Percentiles rank a stretch among this genome's conserved stretches.
Evolutionary conservation across 306 rosid genomes (phyloP).

Genomic region (Cucumis cinereus): DNA sequence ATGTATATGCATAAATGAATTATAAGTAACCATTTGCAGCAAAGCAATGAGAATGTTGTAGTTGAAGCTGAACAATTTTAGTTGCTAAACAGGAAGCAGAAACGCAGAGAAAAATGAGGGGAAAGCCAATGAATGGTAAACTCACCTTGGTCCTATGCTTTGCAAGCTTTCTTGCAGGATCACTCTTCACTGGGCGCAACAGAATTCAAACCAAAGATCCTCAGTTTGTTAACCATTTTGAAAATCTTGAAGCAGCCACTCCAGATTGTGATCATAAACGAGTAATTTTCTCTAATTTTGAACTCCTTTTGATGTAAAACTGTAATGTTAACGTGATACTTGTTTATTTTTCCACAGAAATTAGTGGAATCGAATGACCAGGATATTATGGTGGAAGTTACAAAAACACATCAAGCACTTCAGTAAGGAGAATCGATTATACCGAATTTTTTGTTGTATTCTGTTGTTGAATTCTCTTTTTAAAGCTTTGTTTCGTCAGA

Average conservation of each 20-base stretch:
- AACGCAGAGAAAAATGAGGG: neutral
- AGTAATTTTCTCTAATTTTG: neutral
- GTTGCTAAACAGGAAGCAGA: neutral
- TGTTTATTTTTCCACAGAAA: conserved; percentile 26
- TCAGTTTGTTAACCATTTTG: neutral
- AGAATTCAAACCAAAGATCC: neutral
- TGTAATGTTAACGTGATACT: neutral
- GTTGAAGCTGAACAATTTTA: neutral
- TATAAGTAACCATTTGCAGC: neutral
- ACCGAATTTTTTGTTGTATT: neutral
- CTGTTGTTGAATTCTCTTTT: neutral
- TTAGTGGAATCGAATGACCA: conserved; percentile 40
- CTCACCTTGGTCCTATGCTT: conserved; percentile 6
- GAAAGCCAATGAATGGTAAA: conserved; percentile 3
- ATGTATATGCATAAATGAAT: neutral
- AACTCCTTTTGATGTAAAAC: neutral
- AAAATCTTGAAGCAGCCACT: neutral
- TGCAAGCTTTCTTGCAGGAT: conserved; percentile 1
- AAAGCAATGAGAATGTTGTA: neutral
- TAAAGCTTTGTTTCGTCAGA: conserved; percentile 14
- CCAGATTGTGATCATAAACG: conserved; percentile 4
- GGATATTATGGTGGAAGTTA: conserved; percentile 55
- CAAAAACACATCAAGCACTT: conserved; percentile 73
- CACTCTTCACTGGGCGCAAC: conserved; percentile 1
- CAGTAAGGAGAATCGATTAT: conserved; percentile 21